Conservation (phyloP, 306 rosid genomes). For the Malus fusca region DNA sequence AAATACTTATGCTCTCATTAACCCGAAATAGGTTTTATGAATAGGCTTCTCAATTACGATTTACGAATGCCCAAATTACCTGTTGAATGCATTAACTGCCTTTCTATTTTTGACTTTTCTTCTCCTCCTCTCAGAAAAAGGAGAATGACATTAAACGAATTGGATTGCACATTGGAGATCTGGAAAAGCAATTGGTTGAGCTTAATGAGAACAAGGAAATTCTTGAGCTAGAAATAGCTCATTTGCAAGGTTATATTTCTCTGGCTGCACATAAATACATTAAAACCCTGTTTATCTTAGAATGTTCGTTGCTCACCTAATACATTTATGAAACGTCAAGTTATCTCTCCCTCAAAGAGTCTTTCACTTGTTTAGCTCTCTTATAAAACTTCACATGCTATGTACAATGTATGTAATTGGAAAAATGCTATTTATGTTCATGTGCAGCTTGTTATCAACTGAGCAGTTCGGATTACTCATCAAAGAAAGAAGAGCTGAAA, state of each 20-base stretch:
- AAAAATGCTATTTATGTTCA: neutral
- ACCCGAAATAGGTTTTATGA: neutral
- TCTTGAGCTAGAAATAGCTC: constrained; percentile 14
- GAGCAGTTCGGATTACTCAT: neutral
- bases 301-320: neutral
- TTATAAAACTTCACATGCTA: neutral
- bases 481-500: constrained; percentile 29
- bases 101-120: neutral
- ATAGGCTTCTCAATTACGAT: neutral
- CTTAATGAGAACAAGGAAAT: constrained; percentile 3
- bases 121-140: constrained; percentile 24
- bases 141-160: neutral
- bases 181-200: neutral
- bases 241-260: constrained; percentile 36
- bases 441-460: constrained; percentile 22
- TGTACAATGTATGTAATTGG: neutral
- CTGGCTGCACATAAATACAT: neutral
- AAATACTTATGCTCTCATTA: neutral
- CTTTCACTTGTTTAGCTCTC: neutral
- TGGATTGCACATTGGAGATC: neutral
- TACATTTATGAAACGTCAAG: neutral
- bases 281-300: neutral
- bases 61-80: neutral
- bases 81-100: neutral
- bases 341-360: neutral